Percentiles rank a stretch among this genome's conserved stretches.
phyloP scores from a whole-genome alignment of 2,329 filamentous ascomycete genomes.

The Exophiala aquamarina region DNA sequence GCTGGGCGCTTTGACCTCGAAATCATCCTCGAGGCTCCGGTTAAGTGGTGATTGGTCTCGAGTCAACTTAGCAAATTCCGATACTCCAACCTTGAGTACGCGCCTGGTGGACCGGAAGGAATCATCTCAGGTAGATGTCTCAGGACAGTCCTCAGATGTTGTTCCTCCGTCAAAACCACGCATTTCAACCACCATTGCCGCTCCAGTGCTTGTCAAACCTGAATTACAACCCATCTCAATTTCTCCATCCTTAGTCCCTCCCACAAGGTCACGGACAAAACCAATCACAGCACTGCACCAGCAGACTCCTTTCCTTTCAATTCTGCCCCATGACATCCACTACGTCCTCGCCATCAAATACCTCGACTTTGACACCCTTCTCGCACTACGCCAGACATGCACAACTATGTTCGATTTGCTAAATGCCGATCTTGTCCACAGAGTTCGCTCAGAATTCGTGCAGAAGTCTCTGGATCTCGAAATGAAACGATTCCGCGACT shows the following conservation, averaged over 20 bases:
- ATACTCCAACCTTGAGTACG: neutral
- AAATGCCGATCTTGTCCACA: constrained; percentile 12
- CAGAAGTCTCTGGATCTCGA: constrained; percentile 11
- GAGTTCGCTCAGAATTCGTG: constrained; percentile 12
- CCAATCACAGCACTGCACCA: neutral
- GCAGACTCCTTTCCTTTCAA: constrained; percentile 13
- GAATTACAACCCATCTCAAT: neutral
- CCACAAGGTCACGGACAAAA: too few relatives aligned
- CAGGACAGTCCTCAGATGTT: neutral
- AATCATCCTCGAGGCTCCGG: neutral
- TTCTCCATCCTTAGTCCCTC: neutral
- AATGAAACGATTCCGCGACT: constrained; percentile 10
- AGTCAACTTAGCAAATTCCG: neutral
- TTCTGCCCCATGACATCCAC: constrained; percentile 18
- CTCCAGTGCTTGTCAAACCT: neutral
- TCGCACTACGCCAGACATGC: constrained; percentile 24
- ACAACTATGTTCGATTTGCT: constrained; percentile 10
- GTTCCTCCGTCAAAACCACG: neutral
- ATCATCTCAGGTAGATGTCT: neutral
- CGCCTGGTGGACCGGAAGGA: constrained; percentile 1
- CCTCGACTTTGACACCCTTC: constrained; percentile 21
- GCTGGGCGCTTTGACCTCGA: neutral
- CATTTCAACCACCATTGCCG: neutral
- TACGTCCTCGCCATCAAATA: constrained; percentile 13
- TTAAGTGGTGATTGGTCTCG: neutral